Evolutionary conservation across 2,329 filamentous ascomycete species (phyloP).

Genomic region (Esteya vermicola): DNA sequence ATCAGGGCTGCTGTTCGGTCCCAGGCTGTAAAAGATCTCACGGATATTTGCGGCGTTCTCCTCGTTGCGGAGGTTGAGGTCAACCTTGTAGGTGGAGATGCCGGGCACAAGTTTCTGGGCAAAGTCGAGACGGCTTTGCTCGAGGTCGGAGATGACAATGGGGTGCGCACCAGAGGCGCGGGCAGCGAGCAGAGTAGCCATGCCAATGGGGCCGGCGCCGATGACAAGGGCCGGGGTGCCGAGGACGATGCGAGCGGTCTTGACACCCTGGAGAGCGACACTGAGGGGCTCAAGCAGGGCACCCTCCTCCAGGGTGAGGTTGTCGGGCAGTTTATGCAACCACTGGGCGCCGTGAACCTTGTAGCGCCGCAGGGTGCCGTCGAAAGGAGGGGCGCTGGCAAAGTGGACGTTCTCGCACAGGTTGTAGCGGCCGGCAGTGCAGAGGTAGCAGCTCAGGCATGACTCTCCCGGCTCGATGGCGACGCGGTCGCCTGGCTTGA

Average conservation of each 20-base stretch:
- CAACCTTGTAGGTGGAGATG: conserved; percentile 38
- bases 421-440: conserved; percentile 46
- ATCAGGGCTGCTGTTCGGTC: too few relatives aligned
- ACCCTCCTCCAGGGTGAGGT: conserved; percentile 40
- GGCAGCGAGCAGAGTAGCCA: conserved; percentile 41
- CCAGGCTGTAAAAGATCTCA: too few relatives aligned
- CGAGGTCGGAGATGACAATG: conserved; percentile 49
- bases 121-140: conserved; percentile 39
- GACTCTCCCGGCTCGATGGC: conserved; percentile 54
- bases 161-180: conserved; percentile 49
- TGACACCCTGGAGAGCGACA: conserved; percentile 48
- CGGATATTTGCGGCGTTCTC: conserved; percentile 38
- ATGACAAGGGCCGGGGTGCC: conserved; percentile 42
- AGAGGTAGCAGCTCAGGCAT: conserved; percentile 45
- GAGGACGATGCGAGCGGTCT: conserved; percentile 34
- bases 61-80: conserved; percentile 26
- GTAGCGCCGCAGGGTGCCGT: conserved; percentile 46
- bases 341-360: conserved; percentile 47
- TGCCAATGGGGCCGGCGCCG: conserved; percentile 49
- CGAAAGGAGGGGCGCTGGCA: conserved; percentile 45
- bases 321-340: conserved; percentile 41
- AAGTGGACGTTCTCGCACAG: conserved; percentile 49
- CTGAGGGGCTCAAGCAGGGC: conserved; percentile 51
- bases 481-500: conserved; percentile 46
- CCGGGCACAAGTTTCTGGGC: conserved; percentile 41